Evolutionary conservation across 1,284 basidiomycete genomes (phyloP).

Genomic region (Peniophora sp.): DNA sequence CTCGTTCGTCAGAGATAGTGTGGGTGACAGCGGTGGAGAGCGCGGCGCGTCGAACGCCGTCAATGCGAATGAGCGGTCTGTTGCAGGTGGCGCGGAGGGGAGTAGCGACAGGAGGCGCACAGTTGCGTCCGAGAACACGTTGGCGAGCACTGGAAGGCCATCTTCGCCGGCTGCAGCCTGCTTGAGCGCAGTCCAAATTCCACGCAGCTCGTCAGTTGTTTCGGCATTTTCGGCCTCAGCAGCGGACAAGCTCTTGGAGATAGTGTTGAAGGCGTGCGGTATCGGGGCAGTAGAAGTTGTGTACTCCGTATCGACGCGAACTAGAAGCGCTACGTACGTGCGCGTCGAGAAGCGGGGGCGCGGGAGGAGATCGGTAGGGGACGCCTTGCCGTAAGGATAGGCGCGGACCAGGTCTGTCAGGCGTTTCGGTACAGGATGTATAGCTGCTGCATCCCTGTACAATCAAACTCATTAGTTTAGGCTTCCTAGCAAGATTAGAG

Average conservation of each 20-base stretch:
- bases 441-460: conserved; percentile 49
- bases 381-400: conserved; percentile 51
- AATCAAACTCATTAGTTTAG: conserved; percentile 4
- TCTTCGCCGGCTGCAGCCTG: conserved; percentile 19
- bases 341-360: conserved; percentile 59
- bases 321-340: conserved; percentile 50
- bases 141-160: conserved; percentile 18
- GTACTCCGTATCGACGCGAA: conserved; percentile 43
- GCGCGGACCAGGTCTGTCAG: conserved; percentile 58
- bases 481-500: background rate
- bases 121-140: conserved; percentile 60
- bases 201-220: conserved; percentile 20
- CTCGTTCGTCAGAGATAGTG: conserved; percentile 10
- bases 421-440: conserved; percentile 54
- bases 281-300: conserved; percentile 27
- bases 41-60: conserved; percentile 9
- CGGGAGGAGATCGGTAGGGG: conserved; percentile 37
- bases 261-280: conserved; percentile 47
- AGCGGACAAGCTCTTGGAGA: conserved; percentile 52
- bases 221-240: conserved; percentile 30
- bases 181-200: conserved; percentile 49
- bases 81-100: conserved; percentile 19
- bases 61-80: conserved; percentile 10
- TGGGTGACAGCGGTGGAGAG: conserved; percentile 9
- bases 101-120: conserved; percentile 46